A percentile compares a stretch with the other conserved stretches of the same genome.
phyloP scores from a whole-genome alignment of 1,139 yeast genomes.

The Blastobotrys elegans region DNA sequence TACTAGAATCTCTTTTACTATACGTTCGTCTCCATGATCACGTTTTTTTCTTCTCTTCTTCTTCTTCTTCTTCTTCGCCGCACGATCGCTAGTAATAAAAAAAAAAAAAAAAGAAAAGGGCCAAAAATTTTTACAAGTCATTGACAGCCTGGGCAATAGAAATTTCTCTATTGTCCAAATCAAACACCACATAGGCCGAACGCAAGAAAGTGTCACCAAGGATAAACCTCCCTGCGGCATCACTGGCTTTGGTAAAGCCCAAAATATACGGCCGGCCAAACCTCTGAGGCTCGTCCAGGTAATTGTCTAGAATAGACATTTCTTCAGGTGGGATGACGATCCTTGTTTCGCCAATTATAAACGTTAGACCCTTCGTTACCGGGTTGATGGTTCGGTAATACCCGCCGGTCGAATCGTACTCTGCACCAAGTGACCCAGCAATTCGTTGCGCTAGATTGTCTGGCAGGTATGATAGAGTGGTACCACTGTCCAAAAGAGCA shows the following conservation, averaged over 20 bases:
- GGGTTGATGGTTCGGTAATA: constrained; percentile 12
- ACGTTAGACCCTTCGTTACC: constrained; percentile 23
- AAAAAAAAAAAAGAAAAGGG: neutral
- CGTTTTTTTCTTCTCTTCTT: too few relatives aligned
- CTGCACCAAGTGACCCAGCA: constrained; percentile 25
- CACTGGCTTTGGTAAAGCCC: constrained; percentile 4
- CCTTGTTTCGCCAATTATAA: constrained; percentile 39
- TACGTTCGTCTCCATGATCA: too few relatives aligned
- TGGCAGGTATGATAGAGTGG: constrained; percentile 57
- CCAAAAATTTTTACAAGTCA: neutral
- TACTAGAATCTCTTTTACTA: too few relatives aligned
- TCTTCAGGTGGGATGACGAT: constrained; percentile 40
- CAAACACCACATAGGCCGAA: constrained; percentile 71
- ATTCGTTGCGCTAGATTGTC: constrained; percentile 21
- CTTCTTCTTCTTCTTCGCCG: too few relatives aligned
- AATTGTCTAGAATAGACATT: constrained; percentile 23
- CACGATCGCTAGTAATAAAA: too few relatives aligned
- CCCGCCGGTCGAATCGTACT: constrained; percentile 16
- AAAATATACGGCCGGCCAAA: constrained; percentile 1
- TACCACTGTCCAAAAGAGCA: constrained; percentile 56
- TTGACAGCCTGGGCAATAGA: constrained; percentile 22
- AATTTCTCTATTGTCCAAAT: constrained; percentile 37
- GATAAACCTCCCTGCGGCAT: constrained; percentile 12
- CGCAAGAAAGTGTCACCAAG: constrained; percentile 75
- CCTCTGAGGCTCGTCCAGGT: constrained; percentile 13